Evolutionary conservation across 768 basidiomycete genomes (phyloP), one percentile per base, ranked within the genome.

Genomic region (Auricularia cornea): DNA sequence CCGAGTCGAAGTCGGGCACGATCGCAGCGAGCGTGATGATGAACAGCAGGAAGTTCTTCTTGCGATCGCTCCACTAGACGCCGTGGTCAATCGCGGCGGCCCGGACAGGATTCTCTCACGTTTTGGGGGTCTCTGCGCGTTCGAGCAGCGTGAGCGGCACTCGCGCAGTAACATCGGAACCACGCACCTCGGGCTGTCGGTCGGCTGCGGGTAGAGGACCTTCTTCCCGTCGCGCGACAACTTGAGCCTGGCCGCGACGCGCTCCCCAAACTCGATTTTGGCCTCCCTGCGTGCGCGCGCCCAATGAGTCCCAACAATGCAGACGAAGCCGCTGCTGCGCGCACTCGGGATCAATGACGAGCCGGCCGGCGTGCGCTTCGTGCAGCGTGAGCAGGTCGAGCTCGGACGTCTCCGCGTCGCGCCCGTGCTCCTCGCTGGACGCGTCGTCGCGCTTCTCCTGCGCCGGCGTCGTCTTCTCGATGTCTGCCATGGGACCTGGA

Each of bases 151-250:
- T 83, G 79, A 66, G 74, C 3, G 44, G 10, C 10, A 3, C 35
- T 38, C 20, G 20, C 20, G 44, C 1, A 48, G 1, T 6, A 1
- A 18, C 10, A 14, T 18, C 23, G 6, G 6, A 18, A 16, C 12
- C 23, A 18, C 44, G 10, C 23, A 48, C 44, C 44, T 48, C 6
- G 44, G 44, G 44, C 44, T 74, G 59, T 87, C 82, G 1, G 81
- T 79, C 1, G 87, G 86, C 67, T 88, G 87, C 23, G 87, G 87
- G 84, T 86, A 88, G 0, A 89, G 78, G 11, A 88, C 80, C 59
- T 79, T 84, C 20, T 75, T 80, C 0, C 86, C 85, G 62, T 86
- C 83, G 20, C 67, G 64, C 3, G 82, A 79, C 6, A 86, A 75
- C 76, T 88, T 88, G 61, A 88, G 75, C 59, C 70, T 77, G 3